Evolutionary conservation across 805 yeast species (phyloP).

Genomic region (Saccharomyces mikatae): DNA sequence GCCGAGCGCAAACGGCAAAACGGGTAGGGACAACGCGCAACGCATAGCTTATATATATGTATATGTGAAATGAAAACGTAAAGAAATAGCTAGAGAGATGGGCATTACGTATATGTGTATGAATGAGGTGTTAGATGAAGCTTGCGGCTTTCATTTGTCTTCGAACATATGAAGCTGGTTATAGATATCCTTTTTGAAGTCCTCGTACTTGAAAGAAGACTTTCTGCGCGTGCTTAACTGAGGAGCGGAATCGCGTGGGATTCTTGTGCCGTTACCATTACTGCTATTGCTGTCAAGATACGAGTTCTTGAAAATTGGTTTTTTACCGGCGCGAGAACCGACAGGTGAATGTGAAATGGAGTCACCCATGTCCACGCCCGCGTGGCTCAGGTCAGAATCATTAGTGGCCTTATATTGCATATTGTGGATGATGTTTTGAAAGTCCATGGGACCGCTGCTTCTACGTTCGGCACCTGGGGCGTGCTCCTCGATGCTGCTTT

Average conservation of each 20-base stretch:
- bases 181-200: conserved; percentile 21
- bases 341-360: not conserved
- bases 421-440: conserved; percentile 10
- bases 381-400: not conserved
- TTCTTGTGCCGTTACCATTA: not conserved
- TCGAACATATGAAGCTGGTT: conserved; percentile 24
- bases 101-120: not conserved
- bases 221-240: conserved; percentile 8
- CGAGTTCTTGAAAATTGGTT: not conserved
- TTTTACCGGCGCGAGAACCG: not conserved
- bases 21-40: not conserved
- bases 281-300: not conserved
- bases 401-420: conserved; percentile 8
- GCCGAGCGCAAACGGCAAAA: not conserved
- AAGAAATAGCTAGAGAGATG: not conserved
- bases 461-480: not conserved
- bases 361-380: not conserved
- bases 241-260: not conserved
- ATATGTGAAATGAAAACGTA: not conserved
- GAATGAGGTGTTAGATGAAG: not conserved
- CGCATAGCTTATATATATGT: not conserved
- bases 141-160: not conserved
- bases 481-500: not conserved
- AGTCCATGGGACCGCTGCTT: conserved; percentile 7
- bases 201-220: conserved; percentile 24